A percentile compares a stretch with the other conserved stretches of the same genome.
These are phyloP conservation scores for Dictyophora rubrovolvata DNA, from an alignment of 768 basidiomycete species.

Conservation along the genomic window DNA sequence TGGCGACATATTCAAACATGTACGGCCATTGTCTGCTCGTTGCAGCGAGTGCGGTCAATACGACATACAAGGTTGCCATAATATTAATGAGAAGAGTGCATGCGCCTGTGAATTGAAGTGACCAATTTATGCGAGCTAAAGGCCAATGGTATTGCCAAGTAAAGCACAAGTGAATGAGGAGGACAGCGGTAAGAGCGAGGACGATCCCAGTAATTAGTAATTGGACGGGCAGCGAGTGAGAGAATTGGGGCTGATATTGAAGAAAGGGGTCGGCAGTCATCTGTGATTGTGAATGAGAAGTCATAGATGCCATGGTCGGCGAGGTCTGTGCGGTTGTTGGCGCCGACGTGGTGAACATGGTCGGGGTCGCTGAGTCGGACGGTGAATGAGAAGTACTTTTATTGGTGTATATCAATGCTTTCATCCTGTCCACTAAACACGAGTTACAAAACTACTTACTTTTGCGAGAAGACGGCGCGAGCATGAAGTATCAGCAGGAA, in stretches of 20 bases:
- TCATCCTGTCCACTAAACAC: neutral
- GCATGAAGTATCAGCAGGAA: neutral
- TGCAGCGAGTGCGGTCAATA: constrained; percentile 46
- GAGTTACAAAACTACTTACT: neutral
- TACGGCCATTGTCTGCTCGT: constrained; percentile 84
- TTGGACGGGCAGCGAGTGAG: constrained; percentile 84
- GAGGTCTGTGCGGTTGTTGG: neutral
- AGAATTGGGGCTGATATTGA: constrained; percentile 66
- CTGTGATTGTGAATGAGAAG: neutral
- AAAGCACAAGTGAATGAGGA: constrained; percentile 88
- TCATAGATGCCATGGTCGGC: neutral
- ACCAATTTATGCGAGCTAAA: constrained; percentile 85
- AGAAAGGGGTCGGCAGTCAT: constrained; percentile 62
- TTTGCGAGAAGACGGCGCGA: neutral
- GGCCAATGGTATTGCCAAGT: constrained; percentile 96
- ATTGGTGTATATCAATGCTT: neutral
- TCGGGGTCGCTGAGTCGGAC: neutral
- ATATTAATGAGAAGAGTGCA: constrained; percentile 68
- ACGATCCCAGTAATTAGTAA: constrained; percentile 78
- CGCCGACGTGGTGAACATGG: neutral
- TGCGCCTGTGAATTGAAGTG: constrained; percentile 80
- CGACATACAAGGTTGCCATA: constrained; percentile 66
- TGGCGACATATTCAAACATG: constrained; percentile 87
- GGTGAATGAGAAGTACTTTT: no score
- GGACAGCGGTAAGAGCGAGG: constrained; percentile 71